A percentile compares a stretch with the other conserved stretches of the same genome.
These are phyloP conservation scores for Abrus precatorius DNA, from an alignment of 306 rosid genomes.

Conservation along the genomic window DNA sequence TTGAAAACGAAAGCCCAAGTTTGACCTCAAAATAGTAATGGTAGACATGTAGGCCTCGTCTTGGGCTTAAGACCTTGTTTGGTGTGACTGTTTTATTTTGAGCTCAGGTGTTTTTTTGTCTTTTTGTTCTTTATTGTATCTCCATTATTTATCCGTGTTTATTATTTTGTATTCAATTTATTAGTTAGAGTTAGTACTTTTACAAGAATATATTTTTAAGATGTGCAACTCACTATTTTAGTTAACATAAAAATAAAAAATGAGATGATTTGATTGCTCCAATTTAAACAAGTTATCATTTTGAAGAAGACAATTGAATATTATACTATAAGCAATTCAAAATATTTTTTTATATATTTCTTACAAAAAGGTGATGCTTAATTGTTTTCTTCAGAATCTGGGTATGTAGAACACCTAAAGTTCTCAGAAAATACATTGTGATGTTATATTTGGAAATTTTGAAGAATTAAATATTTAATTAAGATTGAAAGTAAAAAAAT, in stretches of 20 bases:
- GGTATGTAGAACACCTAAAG: too few relatives aligned
- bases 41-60: constrained; percentile 11
- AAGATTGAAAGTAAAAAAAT: not conserved
- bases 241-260: not conserved
- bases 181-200: not conserved
- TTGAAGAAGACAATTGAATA: not conserved
- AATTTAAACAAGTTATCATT: not conserved
- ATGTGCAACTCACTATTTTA: not conserved
- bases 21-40: constrained; percentile 2
- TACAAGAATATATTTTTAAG: not conserved
- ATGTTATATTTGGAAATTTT: too few relatives aligned
- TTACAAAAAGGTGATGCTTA: not conserved
- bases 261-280: not conserved
- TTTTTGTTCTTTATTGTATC: not conserved
- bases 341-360: not conserved
- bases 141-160: not conserved
- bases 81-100: not conserved
- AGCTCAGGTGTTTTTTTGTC: not conserved
- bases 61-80: constrained; percentile 20
- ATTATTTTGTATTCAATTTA: not conserved
- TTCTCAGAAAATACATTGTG: not conserved
- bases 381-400: not conserved
- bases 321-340: not conserved
- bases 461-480: too few relatives aligned
- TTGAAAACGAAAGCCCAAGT: constrained; percentile 6